Evolutionary conservation across 768 basidiomycete genomes (phyloP).

Genomic region (Mycena haematopus): DNA sequence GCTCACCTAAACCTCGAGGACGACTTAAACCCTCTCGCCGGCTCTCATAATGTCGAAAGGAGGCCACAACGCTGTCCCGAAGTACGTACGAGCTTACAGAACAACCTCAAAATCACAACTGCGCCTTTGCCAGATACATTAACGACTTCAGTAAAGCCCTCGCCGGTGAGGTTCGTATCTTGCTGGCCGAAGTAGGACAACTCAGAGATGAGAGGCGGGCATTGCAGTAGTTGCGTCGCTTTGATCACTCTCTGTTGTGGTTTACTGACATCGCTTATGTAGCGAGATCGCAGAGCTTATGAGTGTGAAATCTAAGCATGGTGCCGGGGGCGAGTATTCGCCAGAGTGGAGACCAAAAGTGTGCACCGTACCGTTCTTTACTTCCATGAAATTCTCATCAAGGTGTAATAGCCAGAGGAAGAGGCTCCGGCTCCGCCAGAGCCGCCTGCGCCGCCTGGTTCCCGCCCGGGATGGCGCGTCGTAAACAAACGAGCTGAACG

Average conservation of each 20-base stretch:
- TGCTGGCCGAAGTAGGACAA: constrained; percentile 82
- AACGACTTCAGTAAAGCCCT: constrained; percentile 87
- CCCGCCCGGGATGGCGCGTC: constrained; percentile 77
- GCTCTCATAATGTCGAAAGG: constrained; percentile 18
- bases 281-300: constrained; percentile 89
- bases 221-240: constrained; percentile 71
- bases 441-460: constrained; percentile 51
- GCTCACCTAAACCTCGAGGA: constrained; percentile 14
- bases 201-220: constrained; percentile 77
- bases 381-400: constrained; percentile 2
- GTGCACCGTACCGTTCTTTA: constrained; percentile 27
- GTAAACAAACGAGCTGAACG: constrained; percentile 70
- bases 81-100: constrained; percentile 18
- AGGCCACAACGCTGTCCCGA: constrained; percentile 23
- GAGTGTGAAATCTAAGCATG: constrained; percentile 83
- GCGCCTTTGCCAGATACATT: constrained; percentile 55
- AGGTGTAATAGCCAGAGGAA: constrained; percentile 21
- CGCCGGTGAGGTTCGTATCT: constrained; percentile 78
- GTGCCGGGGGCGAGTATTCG: constrained; percentile 78
- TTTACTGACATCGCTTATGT: constrained; percentile 4
- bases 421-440: constrained; percentile 38
- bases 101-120: not conserved
- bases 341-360: constrained; percentile 77
- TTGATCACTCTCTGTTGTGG: not conserved
- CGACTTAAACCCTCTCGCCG: not conserved